Conservation (phyloP, 1,139 yeast species). For the Nakaseomyces uthaithaninus region DNA sequence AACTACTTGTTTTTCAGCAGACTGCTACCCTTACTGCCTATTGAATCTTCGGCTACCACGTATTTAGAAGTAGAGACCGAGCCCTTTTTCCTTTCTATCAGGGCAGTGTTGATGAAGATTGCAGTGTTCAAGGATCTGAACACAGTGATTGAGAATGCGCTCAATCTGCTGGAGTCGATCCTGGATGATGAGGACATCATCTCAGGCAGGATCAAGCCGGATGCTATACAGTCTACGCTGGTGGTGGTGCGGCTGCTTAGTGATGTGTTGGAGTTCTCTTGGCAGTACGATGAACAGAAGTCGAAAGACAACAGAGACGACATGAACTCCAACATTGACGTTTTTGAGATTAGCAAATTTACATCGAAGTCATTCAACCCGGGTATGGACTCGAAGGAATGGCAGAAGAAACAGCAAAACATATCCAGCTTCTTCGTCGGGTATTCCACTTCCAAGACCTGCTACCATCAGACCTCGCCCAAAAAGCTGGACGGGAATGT, state of each 20-base stretch:
- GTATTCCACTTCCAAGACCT: conserved; percentile 23
- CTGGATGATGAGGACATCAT: conserved; percentile 17
- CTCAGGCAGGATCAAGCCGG: conserved; percentile 11
- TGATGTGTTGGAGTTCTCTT: conserved; percentile 25
- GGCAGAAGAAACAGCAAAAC: conserved; percentile 16
- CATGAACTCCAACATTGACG: conserved; percentile 7
- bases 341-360: conserved; percentile 1
- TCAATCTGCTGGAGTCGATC: conserved; percentile 21
- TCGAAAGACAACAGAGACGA: conserved; percentile 6
- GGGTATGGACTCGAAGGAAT: not conserved
- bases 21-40: conserved; percentile 21
- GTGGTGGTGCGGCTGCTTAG: conserved; percentile 25
- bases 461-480: conserved; percentile 24
- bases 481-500: conserved; percentile 16
- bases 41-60: conserved; percentile 18
- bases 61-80: conserved; percentile 27
- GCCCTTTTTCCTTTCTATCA: conserved; percentile 21
- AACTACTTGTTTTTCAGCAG: conserved; percentile 22
- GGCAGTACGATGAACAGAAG: conserved; percentile 19
- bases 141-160: conserved; percentile 17
- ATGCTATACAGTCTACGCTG: conserved; percentile 19
- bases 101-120: conserved; percentile 26
- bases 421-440: conserved; percentile 21
- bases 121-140: conserved; percentile 25
- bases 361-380: conserved; percentile 7